A percentile compares a stretch with the other conserved stretches of the same genome.
phyloP scores from a whole-genome alignment of 2,329 filamentous ascomycete species.

The Dothiorella sarmentorum region DNA sequence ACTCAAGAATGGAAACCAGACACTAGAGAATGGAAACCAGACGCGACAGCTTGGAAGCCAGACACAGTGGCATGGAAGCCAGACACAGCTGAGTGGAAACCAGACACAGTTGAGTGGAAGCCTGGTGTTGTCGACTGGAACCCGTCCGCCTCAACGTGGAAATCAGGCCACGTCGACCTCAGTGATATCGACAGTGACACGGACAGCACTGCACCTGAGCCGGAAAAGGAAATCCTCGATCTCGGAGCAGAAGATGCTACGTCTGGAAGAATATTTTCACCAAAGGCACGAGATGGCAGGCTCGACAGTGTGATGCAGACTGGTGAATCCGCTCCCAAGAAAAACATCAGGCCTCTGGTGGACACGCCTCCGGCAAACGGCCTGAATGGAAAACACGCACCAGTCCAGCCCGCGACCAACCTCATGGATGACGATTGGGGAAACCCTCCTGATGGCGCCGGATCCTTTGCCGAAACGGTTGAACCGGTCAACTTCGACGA shows the following conservation, averaged over 20 bases:
- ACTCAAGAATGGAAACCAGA: background rate
- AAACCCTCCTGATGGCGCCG: background rate
- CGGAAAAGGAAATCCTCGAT: conserved; percentile 4
- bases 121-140: background rate
- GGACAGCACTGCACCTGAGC: background rate
- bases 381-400: no score
- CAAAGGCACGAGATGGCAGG: background rate
- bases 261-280: background rate
- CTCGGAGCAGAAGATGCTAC: conserved; percentile 3
- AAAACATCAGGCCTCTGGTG: background rate
- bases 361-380: background rate
- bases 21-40: background rate
- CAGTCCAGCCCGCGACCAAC: background rate
- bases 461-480: background rate
- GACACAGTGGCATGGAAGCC: no score
- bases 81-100: no score
- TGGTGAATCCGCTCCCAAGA: background rate
- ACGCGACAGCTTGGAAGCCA: background rate
- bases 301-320: background rate
- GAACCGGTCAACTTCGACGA: background rate
- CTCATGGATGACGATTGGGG: conserved; percentile 7
- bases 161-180: background rate
- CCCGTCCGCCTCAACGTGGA: background rate
- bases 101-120: background rate
- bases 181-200: background rate